Conservation (phyloP, 2,329 filamentous ascomycete species). For the Mycosphaerella arachidis region DNA sequence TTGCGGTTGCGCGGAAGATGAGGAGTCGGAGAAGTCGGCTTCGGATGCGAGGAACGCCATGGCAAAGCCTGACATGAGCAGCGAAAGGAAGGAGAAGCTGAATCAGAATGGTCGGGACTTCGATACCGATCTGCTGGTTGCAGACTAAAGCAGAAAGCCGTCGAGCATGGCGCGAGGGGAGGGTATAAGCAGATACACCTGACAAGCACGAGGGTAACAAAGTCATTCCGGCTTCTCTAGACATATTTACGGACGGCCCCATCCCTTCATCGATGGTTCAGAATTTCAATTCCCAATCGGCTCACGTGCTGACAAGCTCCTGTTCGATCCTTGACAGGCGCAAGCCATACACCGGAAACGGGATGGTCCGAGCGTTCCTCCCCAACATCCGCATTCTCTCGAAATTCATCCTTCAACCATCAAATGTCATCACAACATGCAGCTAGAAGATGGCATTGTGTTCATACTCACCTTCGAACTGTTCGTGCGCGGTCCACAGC, state of each 20-base stretch:
- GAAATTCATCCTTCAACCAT: not conserved
- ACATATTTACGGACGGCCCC: no score
- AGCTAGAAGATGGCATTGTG: not conserved
- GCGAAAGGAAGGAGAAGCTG: slow-evolving; percentile 26
- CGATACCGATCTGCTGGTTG: slow-evolving; percentile 25
- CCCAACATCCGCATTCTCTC: not conserved
- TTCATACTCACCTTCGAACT: not conserved
- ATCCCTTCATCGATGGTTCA: no score
- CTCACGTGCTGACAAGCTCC: no score
- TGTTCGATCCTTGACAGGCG: no score
- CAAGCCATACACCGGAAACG: no score
- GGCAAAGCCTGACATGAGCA: slow-evolving; percentile 29
- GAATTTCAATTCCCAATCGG: no score
- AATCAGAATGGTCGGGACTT: slow-evolving; percentile 30
- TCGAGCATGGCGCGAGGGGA: not conserved
- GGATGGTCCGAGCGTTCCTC: not conserved
- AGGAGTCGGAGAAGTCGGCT: slow-evolving; percentile 17
- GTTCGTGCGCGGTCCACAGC: not conserved
- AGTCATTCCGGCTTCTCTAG: no score
- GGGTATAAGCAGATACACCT: no score
- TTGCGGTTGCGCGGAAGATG: slow-evolving; percentile 59
- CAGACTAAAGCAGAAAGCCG: not conserved
- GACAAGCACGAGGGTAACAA: no score
- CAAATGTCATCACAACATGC: not conserved
- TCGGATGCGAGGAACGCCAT: not conserved